A percentile compares a stretch with the other conserved stretches of the same genome.
phyloP scores from a whole-genome alignment of 176 grass and related monocot genomes.

The Oryza glumipatula region DNA sequence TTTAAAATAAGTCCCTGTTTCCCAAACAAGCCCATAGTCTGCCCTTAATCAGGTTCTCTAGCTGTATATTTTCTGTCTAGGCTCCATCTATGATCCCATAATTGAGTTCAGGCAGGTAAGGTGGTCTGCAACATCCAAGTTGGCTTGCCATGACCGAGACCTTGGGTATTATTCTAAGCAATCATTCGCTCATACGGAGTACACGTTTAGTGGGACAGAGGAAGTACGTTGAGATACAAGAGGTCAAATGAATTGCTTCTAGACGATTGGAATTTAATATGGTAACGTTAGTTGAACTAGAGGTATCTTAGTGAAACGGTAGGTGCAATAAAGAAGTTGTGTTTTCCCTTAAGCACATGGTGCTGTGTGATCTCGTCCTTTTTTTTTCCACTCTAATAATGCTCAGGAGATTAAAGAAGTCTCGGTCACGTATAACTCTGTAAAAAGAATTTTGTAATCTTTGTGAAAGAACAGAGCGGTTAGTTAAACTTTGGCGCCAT shows the following conservation, averaged over 20 bases:
- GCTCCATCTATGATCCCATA: not conserved
- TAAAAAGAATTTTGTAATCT: not conserved
- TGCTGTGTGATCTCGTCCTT: not conserved
- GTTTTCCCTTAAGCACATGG: not conserved
- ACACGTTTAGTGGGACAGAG: too few species aligned
- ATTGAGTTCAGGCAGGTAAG: not conserved
- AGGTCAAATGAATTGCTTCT: not conserved
- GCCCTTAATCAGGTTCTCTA: too few species aligned
- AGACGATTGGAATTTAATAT: not conserved
- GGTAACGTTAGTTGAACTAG: not conserved
- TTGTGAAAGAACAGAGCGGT: not conserved
- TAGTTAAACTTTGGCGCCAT: not conserved
- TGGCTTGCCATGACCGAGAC: not conserved
- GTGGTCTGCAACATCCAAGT: not conserved
- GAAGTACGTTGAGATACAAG: not conserved
- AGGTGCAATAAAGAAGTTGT: not conserved
- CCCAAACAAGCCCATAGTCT: not conserved
- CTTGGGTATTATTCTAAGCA: not conserved
- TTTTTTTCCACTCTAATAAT: not conserved
- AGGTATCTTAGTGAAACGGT: not conserved
- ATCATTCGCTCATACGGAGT: not conserved
- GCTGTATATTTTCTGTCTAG: not conserved
- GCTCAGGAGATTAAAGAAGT: not conserved
- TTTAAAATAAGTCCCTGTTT: too few species aligned
- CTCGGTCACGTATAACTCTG: not conserved